Evolutionary conservation across 202 grass and related monocot species (phyloP).

Genomic region (Musa balbisiana): DNA sequence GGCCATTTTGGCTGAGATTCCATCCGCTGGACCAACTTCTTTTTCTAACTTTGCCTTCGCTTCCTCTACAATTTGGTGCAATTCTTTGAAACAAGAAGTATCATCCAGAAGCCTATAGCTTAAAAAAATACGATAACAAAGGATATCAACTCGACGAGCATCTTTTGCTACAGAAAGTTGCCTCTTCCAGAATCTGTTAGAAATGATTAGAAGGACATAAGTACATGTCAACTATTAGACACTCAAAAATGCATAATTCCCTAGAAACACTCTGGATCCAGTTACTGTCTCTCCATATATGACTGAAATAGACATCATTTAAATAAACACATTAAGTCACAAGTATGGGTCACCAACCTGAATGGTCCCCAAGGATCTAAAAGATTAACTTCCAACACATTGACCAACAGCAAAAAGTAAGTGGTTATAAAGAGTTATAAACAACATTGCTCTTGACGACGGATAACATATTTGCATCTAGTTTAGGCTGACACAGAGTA

Average conservation of each 20-base stretch:
- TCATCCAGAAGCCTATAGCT: slow-evolving; percentile 69
- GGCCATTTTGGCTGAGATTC: slow-evolving; percentile 85
- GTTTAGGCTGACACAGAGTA: no score
- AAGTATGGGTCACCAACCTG: not conserved
- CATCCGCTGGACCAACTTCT: slow-evolving; percentile 86
- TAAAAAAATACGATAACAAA: slow-evolving; percentile 84
- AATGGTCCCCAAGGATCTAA: not conserved
- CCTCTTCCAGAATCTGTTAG: slow-evolving; percentile 84
- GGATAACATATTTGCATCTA: no score
- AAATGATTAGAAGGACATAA: slow-evolving; percentile 27
- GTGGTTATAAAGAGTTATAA: no score
- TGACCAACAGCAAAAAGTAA: no score
- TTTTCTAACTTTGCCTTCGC: slow-evolving; percentile 83
- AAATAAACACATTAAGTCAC: not conserved
- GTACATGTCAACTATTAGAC: slow-evolving; percentile 11
- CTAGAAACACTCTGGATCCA: not conserved
- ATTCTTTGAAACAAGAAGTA: slow-evolving; percentile 63
- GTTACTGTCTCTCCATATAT: not conserved
- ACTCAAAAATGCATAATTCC: not conserved
- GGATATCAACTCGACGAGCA: slow-evolving; percentile 83
- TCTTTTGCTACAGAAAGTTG: slow-evolving; percentile 78
- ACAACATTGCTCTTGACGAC: no score
- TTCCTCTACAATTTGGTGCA: slow-evolving; percentile 72
- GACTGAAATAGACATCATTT: no score
- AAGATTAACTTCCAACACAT: not conserved